Conservation (phyloP, 805 yeast species). For the Candida wancherniae region DNA sequence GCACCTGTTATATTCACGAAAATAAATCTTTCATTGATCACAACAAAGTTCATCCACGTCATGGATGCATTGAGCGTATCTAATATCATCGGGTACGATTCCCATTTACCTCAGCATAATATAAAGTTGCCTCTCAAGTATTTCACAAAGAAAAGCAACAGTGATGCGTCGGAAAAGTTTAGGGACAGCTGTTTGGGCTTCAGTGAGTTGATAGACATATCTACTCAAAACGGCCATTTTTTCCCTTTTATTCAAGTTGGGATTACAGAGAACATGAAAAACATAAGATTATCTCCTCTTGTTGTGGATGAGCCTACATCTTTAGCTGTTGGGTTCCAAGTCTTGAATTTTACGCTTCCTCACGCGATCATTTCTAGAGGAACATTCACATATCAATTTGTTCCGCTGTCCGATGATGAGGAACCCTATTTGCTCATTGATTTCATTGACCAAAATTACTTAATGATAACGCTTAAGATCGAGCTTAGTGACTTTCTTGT, state of each 20-base stretch:
- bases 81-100: slow-evolving; percentile 14
- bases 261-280: slow-evolving; percentile 26
- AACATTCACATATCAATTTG: slow-evolving; percentile 10
- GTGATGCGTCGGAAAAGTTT: slow-evolving; percentile 9
- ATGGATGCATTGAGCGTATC: slow-evolving; percentile 14
- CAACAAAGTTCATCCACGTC: background rate
- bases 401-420: slow-evolving; percentile 17
- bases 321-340: slow-evolving; percentile 30
- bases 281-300: slow-evolving; percentile 38
- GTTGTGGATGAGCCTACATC: slow-evolving; percentile 26
- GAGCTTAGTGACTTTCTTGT: slow-evolving; percentile 38
- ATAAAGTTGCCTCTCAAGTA: slow-evolving; percentile 17
- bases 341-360: slow-evolving; percentile 25
- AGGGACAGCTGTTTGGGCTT: slow-evolving; percentile 9
- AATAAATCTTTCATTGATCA: too few species aligned
- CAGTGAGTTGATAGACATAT: slow-evolving; percentile 14
- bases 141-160: background rate
- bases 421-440: slow-evolving; percentile 44
- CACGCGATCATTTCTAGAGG: slow-evolving; percentile 17
- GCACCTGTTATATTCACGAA: too few species aligned
- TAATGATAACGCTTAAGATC: slow-evolving; percentile 48
- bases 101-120: slow-evolving; percentile 13
- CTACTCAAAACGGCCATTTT: slow-evolving; percentile 13
- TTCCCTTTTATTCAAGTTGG: slow-evolving; percentile 19
- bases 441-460: slow-evolving; percentile 46